Percentiles rank a stretch among this genome's conserved stretches.
Conservation (phyloP, 441 rosid species). For the Pelargonium cotyledonis region DNA sequence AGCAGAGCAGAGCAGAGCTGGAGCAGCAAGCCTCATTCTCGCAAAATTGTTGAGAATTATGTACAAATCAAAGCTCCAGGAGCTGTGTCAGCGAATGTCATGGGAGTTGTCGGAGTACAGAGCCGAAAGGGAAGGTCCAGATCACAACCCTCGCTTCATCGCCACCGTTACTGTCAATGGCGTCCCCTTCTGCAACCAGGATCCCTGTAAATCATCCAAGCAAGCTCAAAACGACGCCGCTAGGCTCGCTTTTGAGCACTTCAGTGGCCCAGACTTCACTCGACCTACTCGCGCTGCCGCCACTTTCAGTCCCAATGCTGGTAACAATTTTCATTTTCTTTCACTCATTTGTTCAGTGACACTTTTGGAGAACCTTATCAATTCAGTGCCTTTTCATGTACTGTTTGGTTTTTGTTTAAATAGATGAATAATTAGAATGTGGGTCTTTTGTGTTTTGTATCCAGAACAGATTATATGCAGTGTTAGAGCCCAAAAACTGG, state of each 20-base stretch:
- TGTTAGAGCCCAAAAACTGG: too few relatives aligned
- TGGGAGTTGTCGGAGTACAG: slow-evolving; percentile 39
- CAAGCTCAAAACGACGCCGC: slow-evolving; percentile 53
- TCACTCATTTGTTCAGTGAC: neutral
- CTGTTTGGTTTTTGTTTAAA: neutral
- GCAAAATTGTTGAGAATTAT: slow-evolving; percentile 14
- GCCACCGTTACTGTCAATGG: slow-evolving; percentile 41
- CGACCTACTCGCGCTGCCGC: neutral
- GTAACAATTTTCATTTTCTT: neutral
- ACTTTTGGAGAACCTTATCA: neutral
- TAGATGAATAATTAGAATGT: neutral
- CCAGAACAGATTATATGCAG: too few relatives aligned
- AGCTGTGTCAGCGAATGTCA: slow-evolving; percentile 34
- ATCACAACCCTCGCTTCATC: slow-evolving; percentile 39
- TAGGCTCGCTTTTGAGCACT: slow-evolving; percentile 31
- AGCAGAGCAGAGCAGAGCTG: too few relatives aligned
- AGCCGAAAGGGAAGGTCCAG: slow-evolving; percentile 28
- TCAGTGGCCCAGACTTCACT: slow-evolving; percentile 13
- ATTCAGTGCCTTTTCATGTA: neutral
- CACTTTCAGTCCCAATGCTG: neutral
- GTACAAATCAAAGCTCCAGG: slow-evolving; percentile 47
- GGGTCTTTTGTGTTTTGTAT: neutral
- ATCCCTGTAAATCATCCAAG: slow-evolving; percentile 30
- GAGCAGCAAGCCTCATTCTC: too few relatives aligned
- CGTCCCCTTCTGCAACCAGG: slow-evolving; percentile 22